These are phyloP conservation scores for Botrytis sinoallii DNA, from an alignment of 2,329 filamentous ascomycete species.

Conservation along the genomic window DNA sequence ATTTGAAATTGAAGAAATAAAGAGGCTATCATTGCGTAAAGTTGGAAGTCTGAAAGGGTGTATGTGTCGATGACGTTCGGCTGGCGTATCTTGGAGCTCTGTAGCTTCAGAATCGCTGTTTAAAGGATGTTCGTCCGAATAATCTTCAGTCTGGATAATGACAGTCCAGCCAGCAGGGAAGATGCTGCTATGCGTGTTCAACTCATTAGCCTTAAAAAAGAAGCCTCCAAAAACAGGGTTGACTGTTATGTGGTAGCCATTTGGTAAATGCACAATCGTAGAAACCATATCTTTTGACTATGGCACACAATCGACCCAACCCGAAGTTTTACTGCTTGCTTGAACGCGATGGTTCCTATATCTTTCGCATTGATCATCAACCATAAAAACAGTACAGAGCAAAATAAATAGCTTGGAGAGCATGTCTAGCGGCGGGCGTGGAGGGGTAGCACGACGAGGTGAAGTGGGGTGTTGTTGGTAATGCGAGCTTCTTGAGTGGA, in stretches of 20 bases:
- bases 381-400: background rate
- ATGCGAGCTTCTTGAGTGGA: constrained; percentile 2
- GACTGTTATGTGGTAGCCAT: constrained; percentile 80
- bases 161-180: constrained; percentile 90
- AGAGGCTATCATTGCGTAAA: constrained; percentile 74
- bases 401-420: background rate
- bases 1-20: constrained; percentile 87
- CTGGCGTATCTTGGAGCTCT: constrained; percentile 34
- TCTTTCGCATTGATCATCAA: background rate
- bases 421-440: background rate
- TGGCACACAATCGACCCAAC: background rate
- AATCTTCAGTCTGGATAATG: constrained; percentile 68
- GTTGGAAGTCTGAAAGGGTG: constrained; percentile 74
- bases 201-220: constrained; percentile 80
- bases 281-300: constrained; percentile 28
- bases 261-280: constrained; percentile 67
- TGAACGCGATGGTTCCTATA: background rate
- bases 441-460: background rate
- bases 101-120: constrained; percentile 30
- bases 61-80: constrained; percentile 42
- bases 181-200: constrained; percentile 63
- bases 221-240: constrained; percentile 87
- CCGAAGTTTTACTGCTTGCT: background rate
- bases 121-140: constrained; percentile 35
- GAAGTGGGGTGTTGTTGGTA: background rate